These are phyloP conservation scores for Ustilago esculenta DNA, from an alignment of 1,284 basidiomycete species.

Conservation along the genomic window DNA sequence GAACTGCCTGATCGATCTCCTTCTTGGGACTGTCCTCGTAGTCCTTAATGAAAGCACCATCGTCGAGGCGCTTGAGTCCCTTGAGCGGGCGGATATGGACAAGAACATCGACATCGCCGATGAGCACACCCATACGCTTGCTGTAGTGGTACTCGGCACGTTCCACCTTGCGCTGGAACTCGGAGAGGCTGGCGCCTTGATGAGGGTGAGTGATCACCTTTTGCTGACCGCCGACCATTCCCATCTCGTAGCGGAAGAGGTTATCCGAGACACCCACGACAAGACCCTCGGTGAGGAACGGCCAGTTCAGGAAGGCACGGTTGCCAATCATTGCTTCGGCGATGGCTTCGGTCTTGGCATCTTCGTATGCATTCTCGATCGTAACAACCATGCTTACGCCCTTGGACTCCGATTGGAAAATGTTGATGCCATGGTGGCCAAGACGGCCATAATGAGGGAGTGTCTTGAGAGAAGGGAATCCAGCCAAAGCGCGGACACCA, in stretches of 20 bases:
- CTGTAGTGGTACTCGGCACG: slow-evolving; percentile 83
- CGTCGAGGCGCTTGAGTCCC: slow-evolving; percentile 88
- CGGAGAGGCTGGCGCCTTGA: slow-evolving; percentile 65
- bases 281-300: slow-evolving; percentile 90
- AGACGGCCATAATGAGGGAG: slow-evolving; percentile 81
- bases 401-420: slow-evolving; percentile 87
- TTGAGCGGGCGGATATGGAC: slow-evolving; percentile 64
- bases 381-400: slow-evolving; percentile 93
- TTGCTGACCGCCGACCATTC: slow-evolving; percentile 42
- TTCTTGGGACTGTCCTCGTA: slow-evolving; percentile 80
- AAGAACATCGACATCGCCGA: slow-evolving; percentile 74
- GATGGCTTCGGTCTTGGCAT: slow-evolving; percentile 73
- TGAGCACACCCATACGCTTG: slow-evolving; percentile 86
- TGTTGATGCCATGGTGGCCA: slow-evolving; percentile 88
- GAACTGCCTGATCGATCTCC: slow-evolving; percentile 82
- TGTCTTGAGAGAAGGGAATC: slow-evolving; percentile 93
- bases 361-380: slow-evolving; percentile 80
- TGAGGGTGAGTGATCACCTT: slow-evolving; percentile 51
- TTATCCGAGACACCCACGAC: slow-evolving; percentile 88
- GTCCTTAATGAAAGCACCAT: slow-evolving; percentile 91
- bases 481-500: slow-evolving; percentile 86
- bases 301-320: slow-evolving; percentile 87
- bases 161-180: slow-evolving; percentile 71
- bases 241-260: slow-evolving; percentile 77
- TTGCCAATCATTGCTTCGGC: slow-evolving; percentile 75